Evolutionary conservation across 306 rosid genomes (phyloP).

Genomic region (Cicer arietinum): DNA sequence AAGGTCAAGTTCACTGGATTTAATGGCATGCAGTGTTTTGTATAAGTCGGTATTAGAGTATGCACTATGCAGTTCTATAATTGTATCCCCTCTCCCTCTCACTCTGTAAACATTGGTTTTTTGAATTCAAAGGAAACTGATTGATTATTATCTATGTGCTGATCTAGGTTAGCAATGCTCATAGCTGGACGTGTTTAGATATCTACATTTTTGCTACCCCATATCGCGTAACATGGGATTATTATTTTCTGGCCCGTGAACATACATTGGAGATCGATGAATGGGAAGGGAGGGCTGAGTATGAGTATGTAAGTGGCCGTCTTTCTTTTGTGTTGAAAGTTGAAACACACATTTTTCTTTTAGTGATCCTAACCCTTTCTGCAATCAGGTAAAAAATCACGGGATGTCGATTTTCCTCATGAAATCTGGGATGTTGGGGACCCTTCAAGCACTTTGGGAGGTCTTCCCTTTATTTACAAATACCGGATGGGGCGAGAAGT

Average conservation of each 20-base stretch:
- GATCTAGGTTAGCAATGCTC: constrained; percentile 78
- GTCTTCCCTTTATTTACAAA: constrained; percentile 85
- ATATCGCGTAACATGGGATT: constrained; percentile 95
- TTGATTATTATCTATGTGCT: constrained; percentile 35
- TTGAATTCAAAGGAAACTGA: constrained; percentile 31
- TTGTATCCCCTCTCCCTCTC: constrained; percentile 4
- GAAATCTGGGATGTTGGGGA: constrained; percentile 94
- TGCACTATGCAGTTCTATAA: constrained; percentile 29
- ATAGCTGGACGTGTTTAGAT: constrained; percentile 95
- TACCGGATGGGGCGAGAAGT: constrained; percentile 90
- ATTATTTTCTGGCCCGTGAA: constrained; percentile 85
- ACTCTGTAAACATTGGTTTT: not conserved
- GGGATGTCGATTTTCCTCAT: constrained; percentile 93
- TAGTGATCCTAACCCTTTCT: constrained; percentile 40
- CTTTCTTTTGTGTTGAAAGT: constrained; percentile 36
- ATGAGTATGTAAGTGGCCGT: constrained; percentile 79
- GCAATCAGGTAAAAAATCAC: constrained; percentile 70
- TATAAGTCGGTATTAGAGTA: constrained; percentile 2
- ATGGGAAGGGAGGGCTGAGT: constrained; percentile 89
- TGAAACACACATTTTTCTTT: constrained; percentile 28
- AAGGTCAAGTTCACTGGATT: not conserved
- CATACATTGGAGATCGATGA: constrained; percentile 83
- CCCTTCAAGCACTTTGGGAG: constrained; percentile 84
- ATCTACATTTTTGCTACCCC: constrained; percentile 93
- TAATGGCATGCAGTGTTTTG: constrained; percentile 14